Conservation (phyloP, 2,329 filamentous ascomycete genomes). For the Capronia epimyces region DNA sequence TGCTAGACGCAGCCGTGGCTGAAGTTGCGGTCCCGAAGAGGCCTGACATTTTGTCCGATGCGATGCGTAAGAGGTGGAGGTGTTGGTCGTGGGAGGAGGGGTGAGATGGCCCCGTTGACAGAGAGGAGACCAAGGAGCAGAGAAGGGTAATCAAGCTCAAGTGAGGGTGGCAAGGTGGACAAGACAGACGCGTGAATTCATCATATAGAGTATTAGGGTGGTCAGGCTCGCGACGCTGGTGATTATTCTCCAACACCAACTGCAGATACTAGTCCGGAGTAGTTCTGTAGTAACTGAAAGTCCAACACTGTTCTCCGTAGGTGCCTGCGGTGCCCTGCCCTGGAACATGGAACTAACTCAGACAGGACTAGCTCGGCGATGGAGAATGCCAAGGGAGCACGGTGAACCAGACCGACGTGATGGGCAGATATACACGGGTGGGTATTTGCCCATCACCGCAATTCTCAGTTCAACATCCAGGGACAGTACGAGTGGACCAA, state of each 20-base stretch:
- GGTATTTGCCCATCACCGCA: too few species aligned
- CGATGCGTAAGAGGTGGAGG: not conserved
- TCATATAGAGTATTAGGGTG: not conserved
- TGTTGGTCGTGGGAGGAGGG: not conserved
- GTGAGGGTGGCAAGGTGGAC: not conserved
- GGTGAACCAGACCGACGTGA: not conserved
- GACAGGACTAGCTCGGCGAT: too few species aligned
- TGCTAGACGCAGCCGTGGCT: constrained; percentile 56
- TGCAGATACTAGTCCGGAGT: too few species aligned
- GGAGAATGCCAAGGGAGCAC: not conserved
- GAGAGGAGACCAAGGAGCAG: not conserved
- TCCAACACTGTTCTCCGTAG: too few species aligned
- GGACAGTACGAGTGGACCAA: too few species aligned
- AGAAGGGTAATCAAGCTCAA: not conserved
- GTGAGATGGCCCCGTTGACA: not conserved
- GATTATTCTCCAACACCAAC: not conserved
- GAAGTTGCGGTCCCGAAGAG: constrained; percentile 52
- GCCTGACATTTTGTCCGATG: constrained; percentile 52
- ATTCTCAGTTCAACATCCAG: too few species aligned
- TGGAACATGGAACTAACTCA: too few species aligned
- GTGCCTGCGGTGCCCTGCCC: too few species aligned
- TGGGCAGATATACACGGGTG: not conserved
- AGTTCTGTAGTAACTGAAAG: too few species aligned
- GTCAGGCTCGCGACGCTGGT: not conserved
- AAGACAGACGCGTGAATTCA: constrained; percentile 5